Percentiles rank a stretch among this genome's conserved stretches.
phyloP scores from a whole-genome alignment of 1,284 basidiomycete genomes.

The Psilocybe mexicana region DNA sequence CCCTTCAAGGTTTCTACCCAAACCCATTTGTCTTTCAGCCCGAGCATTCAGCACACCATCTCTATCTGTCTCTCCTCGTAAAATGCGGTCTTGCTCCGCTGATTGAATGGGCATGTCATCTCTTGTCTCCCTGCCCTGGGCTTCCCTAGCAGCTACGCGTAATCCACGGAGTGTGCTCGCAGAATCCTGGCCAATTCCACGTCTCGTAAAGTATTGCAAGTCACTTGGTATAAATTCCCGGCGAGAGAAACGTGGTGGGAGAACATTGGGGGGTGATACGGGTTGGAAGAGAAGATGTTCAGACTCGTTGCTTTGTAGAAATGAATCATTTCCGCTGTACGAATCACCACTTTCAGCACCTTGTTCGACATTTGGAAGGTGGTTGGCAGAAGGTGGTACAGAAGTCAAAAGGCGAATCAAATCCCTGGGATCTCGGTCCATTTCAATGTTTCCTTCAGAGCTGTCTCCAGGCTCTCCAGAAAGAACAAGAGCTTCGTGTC shows the following conservation, averaged over 20 bases:
- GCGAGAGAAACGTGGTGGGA: conserved; percentile 17
- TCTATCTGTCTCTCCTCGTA: background rate
- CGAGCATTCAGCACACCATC: background rate
- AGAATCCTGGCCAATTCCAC: conserved; percentile 9
- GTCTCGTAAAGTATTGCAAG: conserved; percentile 5
- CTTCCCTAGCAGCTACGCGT: conserved; percentile 24
- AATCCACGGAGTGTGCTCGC: conserved; percentile 23
- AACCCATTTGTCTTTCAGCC: conserved; percentile 3
- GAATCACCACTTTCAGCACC: background rate
- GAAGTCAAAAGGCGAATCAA: background rate
- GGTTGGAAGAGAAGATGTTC: background rate
- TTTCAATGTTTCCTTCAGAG: background rate
- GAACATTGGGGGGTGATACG: conserved; percentile 8
- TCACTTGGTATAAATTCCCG: conserved; percentile 3
- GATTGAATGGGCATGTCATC: background rate
- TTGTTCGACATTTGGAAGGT: background rate
- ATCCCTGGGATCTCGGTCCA: background rate
- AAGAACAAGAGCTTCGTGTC: conserved; percentile 38
- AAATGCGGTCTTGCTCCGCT: conserved; percentile 5
- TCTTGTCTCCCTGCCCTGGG: background rate
- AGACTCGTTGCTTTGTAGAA: background rate
- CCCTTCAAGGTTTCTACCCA: background rate
- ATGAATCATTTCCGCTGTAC: background rate
- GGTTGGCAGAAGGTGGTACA: background rate
- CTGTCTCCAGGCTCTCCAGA: conserved; percentile 20